Evolutionary conservation across 192 early-diverging fungal genomes (phyloP).

Genomic region (Coemansia sp.): DNA sequence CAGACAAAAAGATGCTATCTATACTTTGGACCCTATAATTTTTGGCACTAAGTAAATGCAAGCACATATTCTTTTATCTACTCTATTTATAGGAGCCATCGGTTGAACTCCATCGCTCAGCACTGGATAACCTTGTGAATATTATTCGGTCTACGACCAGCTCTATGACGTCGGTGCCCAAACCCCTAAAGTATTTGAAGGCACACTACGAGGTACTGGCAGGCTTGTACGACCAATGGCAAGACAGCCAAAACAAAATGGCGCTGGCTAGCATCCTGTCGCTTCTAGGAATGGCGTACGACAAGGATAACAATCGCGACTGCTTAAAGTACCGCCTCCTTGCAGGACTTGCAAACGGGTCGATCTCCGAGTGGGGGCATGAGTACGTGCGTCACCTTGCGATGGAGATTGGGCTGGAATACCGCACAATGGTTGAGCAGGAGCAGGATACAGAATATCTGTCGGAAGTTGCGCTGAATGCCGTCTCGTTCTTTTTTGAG

Average conservation of each 20-base stretch:
- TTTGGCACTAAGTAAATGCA: not conserved
- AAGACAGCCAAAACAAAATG: slow-evolving; percentile 66
- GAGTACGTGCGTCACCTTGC: slow-evolving; percentile 98
- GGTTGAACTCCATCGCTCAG: slow-evolving; percentile 72
- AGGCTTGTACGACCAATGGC: slow-evolving; percentile 73
- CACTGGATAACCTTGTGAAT: slow-evolving; percentile 84
- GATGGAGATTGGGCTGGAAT: slow-evolving; percentile 87
- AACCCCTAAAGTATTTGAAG: slow-evolving; percentile 95
- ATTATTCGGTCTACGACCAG: slow-evolving; percentile 90
- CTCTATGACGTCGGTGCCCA: slow-evolving; percentile 99
- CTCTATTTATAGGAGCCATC: slow-evolving; percentile 63
- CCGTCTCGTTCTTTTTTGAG: slow-evolving; percentile 92
- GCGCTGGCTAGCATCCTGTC: slow-evolving; percentile 95
- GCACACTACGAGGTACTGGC: slow-evolving; percentile 75
- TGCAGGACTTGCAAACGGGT: slow-evolving; percentile 68
- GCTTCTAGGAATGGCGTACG: slow-evolving; percentile 94
- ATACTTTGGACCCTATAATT: not conserved
- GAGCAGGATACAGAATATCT: slow-evolving; percentile 65
- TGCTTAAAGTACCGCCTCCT: slow-evolving; percentile 83
- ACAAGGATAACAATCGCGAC: slow-evolving; percentile 80
- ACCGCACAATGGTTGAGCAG: slow-evolving; percentile 62
- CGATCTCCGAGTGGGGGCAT: slow-evolving; percentile 93
- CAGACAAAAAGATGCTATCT: not conserved
- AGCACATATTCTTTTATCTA: not conserved
- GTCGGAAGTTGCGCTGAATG: slow-evolving; percentile 71